A percentile compares a stretch with the other conserved stretches of the same genome.
Conservation (phyloP, 2,329 filamentous ascomycete species). For the Thermomyces lanuginosus region DNA sequence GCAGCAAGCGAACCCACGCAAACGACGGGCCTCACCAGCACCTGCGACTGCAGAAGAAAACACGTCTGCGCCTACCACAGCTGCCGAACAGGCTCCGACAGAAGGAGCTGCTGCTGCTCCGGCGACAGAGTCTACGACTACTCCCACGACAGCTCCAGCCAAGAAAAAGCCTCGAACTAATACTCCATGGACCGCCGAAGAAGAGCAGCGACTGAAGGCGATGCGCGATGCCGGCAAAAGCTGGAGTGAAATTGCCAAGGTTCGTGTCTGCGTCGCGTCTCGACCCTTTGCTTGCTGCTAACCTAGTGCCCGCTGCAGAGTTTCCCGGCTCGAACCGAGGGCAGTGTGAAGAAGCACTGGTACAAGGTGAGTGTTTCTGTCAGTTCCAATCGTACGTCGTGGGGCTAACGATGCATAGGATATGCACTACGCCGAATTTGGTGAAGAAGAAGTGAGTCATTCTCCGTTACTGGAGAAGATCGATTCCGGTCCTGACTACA, state of each 20-base stretch:
- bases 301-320: slow-evolving; percentile 37
- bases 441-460: slow-evolving; percentile 75
- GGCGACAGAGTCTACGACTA: slow-evolving; percentile 6
- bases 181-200: slow-evolving; percentile 90
- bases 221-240: slow-evolving; percentile 88
- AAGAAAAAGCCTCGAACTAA: slow-evolving; percentile 93
- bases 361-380: slow-evolving; percentile 55
- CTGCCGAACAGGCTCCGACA: slow-evolving; percentile 12
- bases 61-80: slow-evolving; percentile 15
- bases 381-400: slow-evolving; percentile 13
- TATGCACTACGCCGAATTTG: slow-evolving; percentile 98
- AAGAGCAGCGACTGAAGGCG: slow-evolving; percentile 79
- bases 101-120: slow-evolving; percentile 15
- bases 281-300: background rate
- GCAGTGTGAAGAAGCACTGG: slow-evolving; percentile 99
- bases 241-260: slow-evolving; percentile 98
- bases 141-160: slow-evolving; percentile 16
- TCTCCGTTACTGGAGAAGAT: slow-evolving; percentile 10
- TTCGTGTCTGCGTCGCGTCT: too few relatives aligned
- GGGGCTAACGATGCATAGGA: too few relatives aligned
- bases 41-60: slow-evolving; percentile 22
- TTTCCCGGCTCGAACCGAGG: slow-evolving; percentile 84
- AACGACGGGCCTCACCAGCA: slow-evolving; percentile 28
- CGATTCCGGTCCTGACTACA: slow-evolving; percentile 2
- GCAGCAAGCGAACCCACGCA: slow-evolving; percentile 25